Percentiles rank a stretch among this genome's conserved stretches.
Evolutionary conservation across 1,284 basidiomycete species (phyloP).

Genomic region (Ganoderma meredithae): DNA sequence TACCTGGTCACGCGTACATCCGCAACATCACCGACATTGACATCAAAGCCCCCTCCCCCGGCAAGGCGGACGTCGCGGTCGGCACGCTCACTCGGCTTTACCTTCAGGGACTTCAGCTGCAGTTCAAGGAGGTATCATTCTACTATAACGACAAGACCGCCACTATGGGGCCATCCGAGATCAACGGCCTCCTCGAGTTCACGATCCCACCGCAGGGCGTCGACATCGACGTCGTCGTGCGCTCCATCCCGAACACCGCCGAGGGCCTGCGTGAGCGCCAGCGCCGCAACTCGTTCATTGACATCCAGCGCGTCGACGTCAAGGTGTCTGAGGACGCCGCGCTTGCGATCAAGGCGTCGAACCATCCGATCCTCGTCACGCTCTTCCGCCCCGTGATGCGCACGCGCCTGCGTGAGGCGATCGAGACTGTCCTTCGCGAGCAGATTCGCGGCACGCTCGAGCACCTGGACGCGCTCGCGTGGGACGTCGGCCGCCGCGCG

Average conservation of each 20-base stretch:
- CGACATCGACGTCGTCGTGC: slow-evolving; percentile 69
- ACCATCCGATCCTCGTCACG: slow-evolving; percentile 64
- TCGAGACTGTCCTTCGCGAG: slow-evolving; percentile 62
- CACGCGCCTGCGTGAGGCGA: slow-evolving; percentile 58
- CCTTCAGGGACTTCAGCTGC: slow-evolving; percentile 66
- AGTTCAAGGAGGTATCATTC: slow-evolving; percentile 71
- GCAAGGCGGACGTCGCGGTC: slow-evolving; percentile 52
- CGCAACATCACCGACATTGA: slow-evolving; percentile 78
- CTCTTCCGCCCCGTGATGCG: slow-evolving; percentile 69
- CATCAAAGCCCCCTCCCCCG: slow-evolving; percentile 55
- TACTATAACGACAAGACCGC: slow-evolving; percentile 70
- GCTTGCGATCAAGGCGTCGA: slow-evolving; percentile 61
- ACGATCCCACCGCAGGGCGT: slow-evolving; percentile 69
- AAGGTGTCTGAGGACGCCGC: slow-evolving; percentile 59
- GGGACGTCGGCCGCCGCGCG: slow-evolving; percentile 60
- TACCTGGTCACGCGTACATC: slow-evolving; percentile 74
- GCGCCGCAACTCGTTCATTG: slow-evolving; percentile 56
- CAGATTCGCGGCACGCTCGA: slow-evolving; percentile 59
- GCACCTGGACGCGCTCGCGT: slow-evolving; percentile 59
- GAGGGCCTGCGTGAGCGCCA: slow-evolving; percentile 51
- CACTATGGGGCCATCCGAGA: slow-evolving; percentile 58
- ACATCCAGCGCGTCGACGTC: slow-evolving; percentile 60
- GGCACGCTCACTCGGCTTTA: slow-evolving; percentile 70
- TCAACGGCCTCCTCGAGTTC: slow-evolving; percentile 66
- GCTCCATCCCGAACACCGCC: slow-evolving; percentile 60